A percentile compares a stretch with the other conserved stretches of the same genome.
These are phyloP conservation scores for Saraca asoca DNA, from an alignment of 331 rosid species.

Conservation along the genomic window DNA sequence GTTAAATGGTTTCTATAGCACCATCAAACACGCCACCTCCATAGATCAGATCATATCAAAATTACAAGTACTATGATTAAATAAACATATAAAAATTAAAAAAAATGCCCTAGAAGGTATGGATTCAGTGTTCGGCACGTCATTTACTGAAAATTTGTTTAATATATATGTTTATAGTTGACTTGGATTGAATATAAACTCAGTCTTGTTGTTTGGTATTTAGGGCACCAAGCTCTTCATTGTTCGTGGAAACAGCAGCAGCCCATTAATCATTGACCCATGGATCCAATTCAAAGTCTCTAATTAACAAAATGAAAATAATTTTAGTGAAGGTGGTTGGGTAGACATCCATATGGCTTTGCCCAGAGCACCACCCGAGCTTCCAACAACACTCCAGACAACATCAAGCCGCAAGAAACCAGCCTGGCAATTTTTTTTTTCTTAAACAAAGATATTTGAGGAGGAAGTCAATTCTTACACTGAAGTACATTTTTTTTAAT, in stretches of 20 bases:
- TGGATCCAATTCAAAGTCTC: no score
- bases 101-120: no score
- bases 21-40: no score
- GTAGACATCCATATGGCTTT: background rate
- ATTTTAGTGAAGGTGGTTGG: background rate
- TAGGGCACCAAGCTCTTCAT: slow-evolving; percentile 16
- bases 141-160: background rate
- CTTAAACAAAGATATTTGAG: no score
- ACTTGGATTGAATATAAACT: background rate
- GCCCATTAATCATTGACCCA: slow-evolving; percentile 3
- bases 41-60: no score
- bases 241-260: slow-evolving; percentile 5
- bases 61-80: no score
- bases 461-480: no score
- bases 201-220: slow-evolving; percentile 7
- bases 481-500: no score
- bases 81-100: no score
- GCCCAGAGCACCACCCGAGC: background rate
- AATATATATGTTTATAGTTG: background rate
- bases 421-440: background rate
- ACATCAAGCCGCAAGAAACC: slow-evolving; percentile 3
- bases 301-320: background rate
- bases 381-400: slow-evolving; percentile 3
- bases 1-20: no score
- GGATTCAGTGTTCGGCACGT: background rate